A percentile compares a stretch with the other conserved stretches of the same genome.
These are phyloP conservation scores for Colletotrichum tamarilloi DNA, from an alignment of 2,329 filamentous ascomycete genomes.

Conservation along the genomic window DNA sequence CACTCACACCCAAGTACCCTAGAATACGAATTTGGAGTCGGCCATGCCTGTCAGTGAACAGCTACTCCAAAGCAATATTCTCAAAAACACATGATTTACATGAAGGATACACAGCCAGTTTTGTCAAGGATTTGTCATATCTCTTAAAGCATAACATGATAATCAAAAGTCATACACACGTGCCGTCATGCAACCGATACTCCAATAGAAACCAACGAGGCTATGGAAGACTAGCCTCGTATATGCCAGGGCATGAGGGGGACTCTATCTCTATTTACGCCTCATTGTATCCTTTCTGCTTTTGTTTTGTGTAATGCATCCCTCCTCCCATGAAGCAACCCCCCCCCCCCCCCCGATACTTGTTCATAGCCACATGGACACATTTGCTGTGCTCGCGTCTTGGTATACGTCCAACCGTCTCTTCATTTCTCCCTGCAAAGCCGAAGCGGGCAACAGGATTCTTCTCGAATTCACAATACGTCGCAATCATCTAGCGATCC, in stretches of 20 bases:
- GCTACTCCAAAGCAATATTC: neutral
- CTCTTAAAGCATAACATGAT: constrained; percentile 11
- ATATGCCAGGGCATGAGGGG: constrained; percentile 33
- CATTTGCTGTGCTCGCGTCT: neutral
- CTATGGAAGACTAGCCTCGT: constrained; percentile 14
- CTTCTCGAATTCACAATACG: neutral
- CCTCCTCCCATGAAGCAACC: neutral
- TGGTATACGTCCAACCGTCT: neutral
- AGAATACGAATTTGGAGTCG: neutral
- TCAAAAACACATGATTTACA: neutral
- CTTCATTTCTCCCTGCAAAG: neutral
- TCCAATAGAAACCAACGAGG: constrained; percentile 21
- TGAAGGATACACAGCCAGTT: neutral
- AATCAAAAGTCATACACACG: constrained; percentile 25
- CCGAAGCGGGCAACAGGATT: neutral
- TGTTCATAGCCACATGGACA: constrained; percentile 6
- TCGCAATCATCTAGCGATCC: neutral
- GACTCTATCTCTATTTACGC: constrained; percentile 35
- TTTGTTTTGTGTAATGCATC: constrained; percentile 29
- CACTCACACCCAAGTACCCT: neutral
- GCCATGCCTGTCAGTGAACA: neutral
- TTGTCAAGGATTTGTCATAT: constrained; percentile 11
- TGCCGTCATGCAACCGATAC: constrained; percentile 30
- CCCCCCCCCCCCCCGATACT: neutral
- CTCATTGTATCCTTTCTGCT: constrained; percentile 32